phyloP scores from a whole-genome alignment of 1,139 yeast genomes.

The Schizosaccharomyces versatilis region DNA sequence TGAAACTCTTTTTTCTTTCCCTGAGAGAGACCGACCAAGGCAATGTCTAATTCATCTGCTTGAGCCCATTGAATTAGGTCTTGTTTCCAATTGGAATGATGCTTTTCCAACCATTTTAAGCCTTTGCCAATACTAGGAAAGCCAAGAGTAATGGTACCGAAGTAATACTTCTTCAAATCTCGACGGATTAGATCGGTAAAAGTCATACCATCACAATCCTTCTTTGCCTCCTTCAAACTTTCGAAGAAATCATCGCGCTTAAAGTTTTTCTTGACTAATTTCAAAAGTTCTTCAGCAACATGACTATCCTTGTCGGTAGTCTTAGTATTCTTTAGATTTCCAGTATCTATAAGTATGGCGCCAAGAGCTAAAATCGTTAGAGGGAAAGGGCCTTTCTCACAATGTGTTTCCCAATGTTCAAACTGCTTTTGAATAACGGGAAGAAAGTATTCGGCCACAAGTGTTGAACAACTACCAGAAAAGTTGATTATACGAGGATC shows the following conservation, averaged over 20 bases:
- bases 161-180: background rate
- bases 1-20: background rate
- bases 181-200: background rate
- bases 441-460: background rate
- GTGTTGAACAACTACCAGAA: background rate
- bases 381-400: background rate
- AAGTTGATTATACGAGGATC: background rate
- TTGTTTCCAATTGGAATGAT: background rate
- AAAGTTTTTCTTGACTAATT: background rate
- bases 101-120: background rate
- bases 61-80: background rate
- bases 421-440: background rate
- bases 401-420: background rate
- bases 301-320: background rate
- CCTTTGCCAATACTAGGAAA: slow-evolving; percentile 1
- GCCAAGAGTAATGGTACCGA: background rate
- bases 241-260: background rate
- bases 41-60: background rate
- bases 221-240: background rate
- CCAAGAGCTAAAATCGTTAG: background rate
- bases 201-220: background rate
- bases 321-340: background rate
- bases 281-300: background rate
- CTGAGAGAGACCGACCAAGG: background rate
- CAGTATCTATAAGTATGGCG: background rate